phyloP scores from a whole-genome alignment of 2,329 filamentous ascomycete species.

The Dactylellina haptotyla region DNA sequence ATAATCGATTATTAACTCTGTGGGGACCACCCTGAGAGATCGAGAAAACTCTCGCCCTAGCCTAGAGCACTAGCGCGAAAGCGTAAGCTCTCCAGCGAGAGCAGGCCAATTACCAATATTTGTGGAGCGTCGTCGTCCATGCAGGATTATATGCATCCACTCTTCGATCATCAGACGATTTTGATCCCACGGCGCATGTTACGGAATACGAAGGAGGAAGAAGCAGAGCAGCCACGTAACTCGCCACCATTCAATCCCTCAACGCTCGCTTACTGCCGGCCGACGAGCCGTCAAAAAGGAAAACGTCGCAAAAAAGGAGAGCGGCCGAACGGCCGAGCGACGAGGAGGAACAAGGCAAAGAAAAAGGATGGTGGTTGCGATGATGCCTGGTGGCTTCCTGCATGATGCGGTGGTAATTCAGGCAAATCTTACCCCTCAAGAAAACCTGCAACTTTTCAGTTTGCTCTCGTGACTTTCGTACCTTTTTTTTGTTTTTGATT shows the following conservation, averaged over 20 bases:
- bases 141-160: too few relatives aligned
- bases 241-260: conserved; percentile 1
- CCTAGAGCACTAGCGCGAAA: too few relatives aligned
- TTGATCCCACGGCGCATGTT: not conserved
- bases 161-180: not conserved
- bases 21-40: too few relatives aligned
- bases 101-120: too few relatives aligned
- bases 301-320: too few relatives aligned
- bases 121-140: too few relatives aligned
- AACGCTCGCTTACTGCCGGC: conserved; percentile 42
- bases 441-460: not conserved
- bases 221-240: not conserved
- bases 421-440: conserved; percentile 34
- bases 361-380: not conserved
- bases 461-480: conserved; percentile 15
- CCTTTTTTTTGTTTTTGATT: conserved; percentile 4
- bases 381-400: conserved; percentile 26
- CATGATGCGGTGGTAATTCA: conserved; percentile 51
- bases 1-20: too few relatives aligned
- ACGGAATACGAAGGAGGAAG: not conserved
- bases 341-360: conserved; percentile 8
- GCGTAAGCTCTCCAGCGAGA: too few relatives aligned
- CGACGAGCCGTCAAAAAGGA: conserved; percentile 30
- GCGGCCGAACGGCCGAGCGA: conserved; percentile 23
- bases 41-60: too few relatives aligned